Evolutionary conservation across 306 rosid species (phyloP).

Genomic region (Vigna trinervia): DNA sequence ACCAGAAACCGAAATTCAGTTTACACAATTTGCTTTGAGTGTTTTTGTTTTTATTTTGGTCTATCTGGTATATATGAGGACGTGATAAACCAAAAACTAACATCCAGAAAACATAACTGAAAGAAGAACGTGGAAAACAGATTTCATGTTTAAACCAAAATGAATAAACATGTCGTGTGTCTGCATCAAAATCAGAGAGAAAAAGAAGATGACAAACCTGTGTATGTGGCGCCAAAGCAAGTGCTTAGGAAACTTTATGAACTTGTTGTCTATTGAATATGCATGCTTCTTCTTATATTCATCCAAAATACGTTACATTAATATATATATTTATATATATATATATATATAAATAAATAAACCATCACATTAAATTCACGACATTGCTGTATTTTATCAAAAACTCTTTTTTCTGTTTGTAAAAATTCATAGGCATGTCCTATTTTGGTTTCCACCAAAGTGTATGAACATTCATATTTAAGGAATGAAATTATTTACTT

Average conservation of each 20-base stretch:
- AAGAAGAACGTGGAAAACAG: neutral
- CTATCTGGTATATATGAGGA: neutral
- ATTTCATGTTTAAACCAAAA: neutral
- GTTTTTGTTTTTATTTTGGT: neutral
- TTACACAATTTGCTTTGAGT: neutral
- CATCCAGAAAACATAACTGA: neutral
- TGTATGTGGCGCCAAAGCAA: constrained; percentile 48
- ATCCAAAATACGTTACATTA: neutral
- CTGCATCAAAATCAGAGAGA: neutral
- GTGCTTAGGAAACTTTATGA: constrained; percentile 2
- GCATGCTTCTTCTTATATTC: neutral
- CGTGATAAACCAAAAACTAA: neutral
- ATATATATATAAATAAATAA: neutral
- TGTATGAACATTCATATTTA: neutral
- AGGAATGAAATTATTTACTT: constrained; percentile 8
- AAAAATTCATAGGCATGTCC: neutral
- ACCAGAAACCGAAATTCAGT: neutral
- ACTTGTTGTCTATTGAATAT: neutral
- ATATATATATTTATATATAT: neutral
- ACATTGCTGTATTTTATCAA: neutral
- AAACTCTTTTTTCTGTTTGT: neutral
- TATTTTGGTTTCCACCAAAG: neutral
- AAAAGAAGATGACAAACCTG: constrained; percentile 35
- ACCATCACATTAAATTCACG: neutral
- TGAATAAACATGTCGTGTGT: neutral